Evolutionary conservation across 805 yeast species (phyloP).

Genomic region (Spathaspora arborariae): DNA sequence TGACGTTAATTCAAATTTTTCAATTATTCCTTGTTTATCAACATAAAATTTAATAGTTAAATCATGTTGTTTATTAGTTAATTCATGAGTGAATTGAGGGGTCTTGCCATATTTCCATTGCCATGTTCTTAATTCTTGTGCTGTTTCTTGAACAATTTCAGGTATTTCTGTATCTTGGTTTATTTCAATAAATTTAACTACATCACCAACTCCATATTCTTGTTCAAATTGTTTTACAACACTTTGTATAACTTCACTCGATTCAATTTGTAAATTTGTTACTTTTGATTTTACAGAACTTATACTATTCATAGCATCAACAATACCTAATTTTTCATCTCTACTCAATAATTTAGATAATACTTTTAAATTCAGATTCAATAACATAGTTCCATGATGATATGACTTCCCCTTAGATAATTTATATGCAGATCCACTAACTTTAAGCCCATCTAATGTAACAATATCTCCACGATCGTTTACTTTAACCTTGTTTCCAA

Average conservation of each 20-base stretch:
- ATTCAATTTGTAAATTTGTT: conserved; percentile 51
- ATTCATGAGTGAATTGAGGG: conserved; percentile 62
- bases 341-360: conserved; percentile 59
- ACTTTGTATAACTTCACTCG: conserved; percentile 43
- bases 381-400: conserved; percentile 95
- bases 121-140: conserved; percentile 50
- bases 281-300: conserved; percentile 82
- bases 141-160: conserved; percentile 37
- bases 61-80: conserved; percentile 35
- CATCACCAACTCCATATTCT: conserved; percentile 26
- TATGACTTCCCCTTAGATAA: conserved; percentile 76
- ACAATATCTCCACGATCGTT: conserved; percentile 73
- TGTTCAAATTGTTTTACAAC: conserved; percentile 40
- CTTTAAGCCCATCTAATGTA: conserved; percentile 41
- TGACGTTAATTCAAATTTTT: conserved; percentile 16
- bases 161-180: conserved; percentile 26
- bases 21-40: conserved; percentile 38
- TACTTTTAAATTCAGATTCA: conserved; percentile 58
- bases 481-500: conserved; percentile 7
- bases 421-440: conserved; percentile 93
- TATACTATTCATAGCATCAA: conserved; percentile 51
- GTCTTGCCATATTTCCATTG: conserved; percentile 75
- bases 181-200: conserved; percentile 15
- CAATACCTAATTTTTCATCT: conserved; percentile 35
- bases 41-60: conserved; percentile 40